Percentiles rank a stretch among this genome's conserved stretches.
Evolutionary conservation across 805 yeast species (phyloP).

Genomic region (Ogataea nitratoaversa): DNA sequence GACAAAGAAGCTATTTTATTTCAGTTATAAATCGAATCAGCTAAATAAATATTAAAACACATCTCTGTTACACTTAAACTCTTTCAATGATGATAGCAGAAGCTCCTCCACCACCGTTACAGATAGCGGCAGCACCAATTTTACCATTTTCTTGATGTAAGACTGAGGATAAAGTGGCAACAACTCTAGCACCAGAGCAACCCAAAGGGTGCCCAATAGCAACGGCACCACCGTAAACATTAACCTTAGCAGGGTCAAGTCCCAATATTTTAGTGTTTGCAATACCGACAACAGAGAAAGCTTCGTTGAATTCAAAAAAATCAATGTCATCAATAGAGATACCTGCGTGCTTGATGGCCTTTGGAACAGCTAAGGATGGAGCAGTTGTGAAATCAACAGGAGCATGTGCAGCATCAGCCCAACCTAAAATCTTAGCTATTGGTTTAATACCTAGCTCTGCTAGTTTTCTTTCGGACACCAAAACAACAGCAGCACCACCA

Average conservation of each 20-base stretch:
- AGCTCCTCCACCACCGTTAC: constrained; percentile 99
- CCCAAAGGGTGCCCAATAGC: constrained; percentile 95
- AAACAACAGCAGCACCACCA: constrained; percentile 94
- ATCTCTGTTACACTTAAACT: constrained; percentile 28
- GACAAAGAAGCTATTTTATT: too few species aligned
- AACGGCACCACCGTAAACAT: constrained; percentile 94
- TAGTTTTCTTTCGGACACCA: constrained; percentile 80
- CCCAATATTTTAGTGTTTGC: constrained; percentile 75
- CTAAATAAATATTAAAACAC: not conserved
- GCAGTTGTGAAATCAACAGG: constrained; percentile 96
- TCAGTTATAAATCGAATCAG: too few species aligned
- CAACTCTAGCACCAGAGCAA: constrained; percentile 91
- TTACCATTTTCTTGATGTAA: constrained; percentile 81
- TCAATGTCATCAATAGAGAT: constrained; percentile 65
- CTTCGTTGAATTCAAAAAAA: constrained; percentile 95
- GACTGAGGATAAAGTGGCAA: constrained; percentile 79
- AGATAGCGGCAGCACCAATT: constrained; percentile 91
- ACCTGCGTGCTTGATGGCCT: constrained; percentile 87
- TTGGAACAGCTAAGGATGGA: constrained; percentile 92
- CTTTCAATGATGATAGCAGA: constrained; percentile 85
- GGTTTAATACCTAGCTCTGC: constrained; percentile 86
- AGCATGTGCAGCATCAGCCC: constrained; percentile 98
- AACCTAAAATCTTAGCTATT: constrained; percentile 80
- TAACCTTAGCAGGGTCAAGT: constrained; percentile 63
- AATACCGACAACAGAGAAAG: constrained; percentile 93